Conservation (phyloP, 139 green algal species). For the Micractinium sp. region DNA sequence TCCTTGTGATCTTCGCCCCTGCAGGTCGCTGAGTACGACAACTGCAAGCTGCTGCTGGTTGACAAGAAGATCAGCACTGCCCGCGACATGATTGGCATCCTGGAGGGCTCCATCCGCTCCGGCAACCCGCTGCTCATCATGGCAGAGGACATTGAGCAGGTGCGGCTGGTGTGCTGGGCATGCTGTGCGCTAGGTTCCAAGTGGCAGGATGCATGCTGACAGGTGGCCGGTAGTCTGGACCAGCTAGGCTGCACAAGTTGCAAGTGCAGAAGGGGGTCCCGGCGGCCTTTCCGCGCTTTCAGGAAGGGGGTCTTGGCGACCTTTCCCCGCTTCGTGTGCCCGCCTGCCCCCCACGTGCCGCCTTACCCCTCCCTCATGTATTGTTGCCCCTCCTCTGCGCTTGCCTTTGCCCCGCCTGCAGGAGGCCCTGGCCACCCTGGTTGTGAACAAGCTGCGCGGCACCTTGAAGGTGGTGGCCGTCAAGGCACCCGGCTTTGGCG, state of each 20-base stretch:
- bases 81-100: constrained; percentile 94
- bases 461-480: constrained; percentile 91
- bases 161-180: background rate
- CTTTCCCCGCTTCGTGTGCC: no score
- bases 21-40: constrained; percentile 83
- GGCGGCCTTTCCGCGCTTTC: no score
- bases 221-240: no score
- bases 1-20: background rate
- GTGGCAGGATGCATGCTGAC: no score
- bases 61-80: constrained; percentile 99
- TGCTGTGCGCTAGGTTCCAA: no score
- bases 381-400: background rate
- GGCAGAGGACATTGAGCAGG: constrained; percentile 97
- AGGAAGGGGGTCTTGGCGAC: no score
- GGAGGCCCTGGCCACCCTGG: constrained; percentile 98
- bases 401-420: constrained; percentile 51
- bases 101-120: constrained; percentile 92
- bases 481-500: constrained; percentile 99
- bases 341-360: no score
- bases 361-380: background rate
- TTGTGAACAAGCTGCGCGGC: constrained; percentile 99
- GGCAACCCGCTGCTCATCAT: constrained; percentile 98
- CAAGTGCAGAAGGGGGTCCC: no score
- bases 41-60: constrained; percentile 94
- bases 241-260: no score